Base-by-base conservation (phyloP, 495 filamentous ascomycete species). In the Tuber calosporum region DNA sequence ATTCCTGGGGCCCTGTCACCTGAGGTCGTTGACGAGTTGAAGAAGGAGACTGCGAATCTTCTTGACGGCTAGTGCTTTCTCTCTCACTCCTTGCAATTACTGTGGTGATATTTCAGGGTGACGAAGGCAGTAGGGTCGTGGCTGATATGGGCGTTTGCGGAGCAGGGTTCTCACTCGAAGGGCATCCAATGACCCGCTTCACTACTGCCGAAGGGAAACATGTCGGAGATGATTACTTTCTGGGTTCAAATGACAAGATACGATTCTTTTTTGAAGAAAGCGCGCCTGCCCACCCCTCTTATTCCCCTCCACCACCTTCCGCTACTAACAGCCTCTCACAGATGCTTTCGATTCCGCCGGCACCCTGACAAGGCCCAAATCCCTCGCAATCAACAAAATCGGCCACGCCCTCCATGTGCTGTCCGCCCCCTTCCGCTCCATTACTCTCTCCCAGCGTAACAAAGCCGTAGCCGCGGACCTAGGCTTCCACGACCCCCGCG, bases 191-290 rank as follows among this genome's bases (percentile, higher is more conserved):
- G 85, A 99, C 95, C 3, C 89, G 88, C 80, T 99, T 99, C 87
- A 90, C 89, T 22, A 96, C 94, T 1, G 93, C 93, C 79, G 85
- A 48, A 37, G 68, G 75, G 69, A 80, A 82, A 68, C 95, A 99
- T 83, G 91, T 97, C 36, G 94, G 95, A 74, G 95, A 99, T 84
- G 88, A 91, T 82, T 99, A 99, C 88, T 99, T 99, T 84, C 88
- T 99, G 0, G 85, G 83, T 3, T 93, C 89, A 2, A 92, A 92
- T 70, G 91, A 97, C 86, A 96, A 98, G 79, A 85, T 99, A 68
- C 90, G 92, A 70, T 97, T 94, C 86, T 99, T 99, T 88, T 97
- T 99, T 85, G 95, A 99, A 82, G 92, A 94, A 80, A 89, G 88
- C 83, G 85, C 84, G 11, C 76, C 82, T 69, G 20, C 30, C 26